These are phyloP conservation scores for Didymosphaeria variabile DNA, from an alignment of 2,329 filamentous ascomycete species.

Conservation along the genomic window DNA sequence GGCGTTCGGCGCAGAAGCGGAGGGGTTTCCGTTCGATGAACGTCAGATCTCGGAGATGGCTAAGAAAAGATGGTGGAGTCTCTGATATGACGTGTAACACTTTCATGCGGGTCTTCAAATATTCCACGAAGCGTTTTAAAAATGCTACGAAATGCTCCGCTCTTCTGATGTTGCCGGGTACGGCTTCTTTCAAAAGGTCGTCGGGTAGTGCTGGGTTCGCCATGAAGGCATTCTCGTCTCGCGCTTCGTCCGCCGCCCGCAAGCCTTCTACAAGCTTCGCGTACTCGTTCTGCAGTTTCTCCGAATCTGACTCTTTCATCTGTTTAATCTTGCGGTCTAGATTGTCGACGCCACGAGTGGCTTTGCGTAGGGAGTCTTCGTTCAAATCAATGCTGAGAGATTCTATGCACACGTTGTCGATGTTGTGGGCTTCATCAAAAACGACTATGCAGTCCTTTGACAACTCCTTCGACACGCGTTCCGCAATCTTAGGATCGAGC, in stretches of 20 bases:
- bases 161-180: conserved; percentile 93
- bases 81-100: conserved; percentile 97
- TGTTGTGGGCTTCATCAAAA: conserved; percentile 98
- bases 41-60: conserved; percentile 92
- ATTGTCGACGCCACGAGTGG: conserved; percentile 88
- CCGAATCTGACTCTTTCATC: conserved; percentile 94
- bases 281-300: conserved; percentile 95
- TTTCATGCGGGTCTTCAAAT: conserved; percentile 98
- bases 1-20: conserved; percentile 90
- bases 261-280: conserved; percentile 93
- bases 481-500: conserved; percentile 96
- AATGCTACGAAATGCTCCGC: conserved; percentile 97
- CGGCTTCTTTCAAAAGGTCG: conserved; percentile 92
- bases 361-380: conserved; percentile 91
- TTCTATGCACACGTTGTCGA: conserved; percentile 99
- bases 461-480: conserved; percentile 91
- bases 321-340: conserved; percentile 90
- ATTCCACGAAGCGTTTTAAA: conserved; percentile 95
- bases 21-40: conserved; percentile 98
- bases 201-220: conserved; percentile 93
- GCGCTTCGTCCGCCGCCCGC: conserved; percentile 84
- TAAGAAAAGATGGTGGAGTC: conserved; percentile 91
- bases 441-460: conserved; percentile 99
- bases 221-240: conserved; percentile 96
- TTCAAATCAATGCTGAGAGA: conserved; percentile 96